Evolutionary conservation across 2,329 filamentous ascomycete genomes (phyloP).

Genomic region (Cladosporium colombiae): DNA sequence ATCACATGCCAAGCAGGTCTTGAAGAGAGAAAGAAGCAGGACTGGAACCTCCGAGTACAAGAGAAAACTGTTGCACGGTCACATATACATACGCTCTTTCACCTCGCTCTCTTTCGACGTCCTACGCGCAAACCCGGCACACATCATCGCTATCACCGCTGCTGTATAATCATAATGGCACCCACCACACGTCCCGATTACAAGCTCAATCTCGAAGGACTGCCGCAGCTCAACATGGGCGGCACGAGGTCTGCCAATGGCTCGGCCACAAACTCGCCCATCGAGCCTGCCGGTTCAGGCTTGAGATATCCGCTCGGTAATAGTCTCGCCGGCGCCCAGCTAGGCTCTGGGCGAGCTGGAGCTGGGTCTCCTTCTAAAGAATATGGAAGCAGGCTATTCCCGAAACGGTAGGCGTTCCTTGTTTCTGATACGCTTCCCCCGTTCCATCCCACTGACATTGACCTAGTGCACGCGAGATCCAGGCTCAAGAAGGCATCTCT

Average conservation of each 20-base stretch:
- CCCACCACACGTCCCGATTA: conserved; percentile 74
- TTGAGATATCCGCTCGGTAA: conserved; percentile 73
- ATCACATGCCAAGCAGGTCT: conserved; percentile 25
- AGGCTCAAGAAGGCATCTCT: conserved; percentile 87
- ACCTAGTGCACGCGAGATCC: conserved; percentile 85
- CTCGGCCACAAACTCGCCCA: conserved; percentile 76
- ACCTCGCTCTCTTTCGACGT: not conserved
- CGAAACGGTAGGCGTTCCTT: conserved; percentile 75
- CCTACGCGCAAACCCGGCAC: not conserved
- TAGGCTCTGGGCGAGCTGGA: conserved; percentile 69
- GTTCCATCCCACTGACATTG: conserved; percentile 16
- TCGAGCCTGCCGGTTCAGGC: conserved; percentile 66
- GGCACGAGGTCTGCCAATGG: conserved; percentile 77
- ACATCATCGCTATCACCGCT: conserved; percentile 11
- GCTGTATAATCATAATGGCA: conserved; percentile 71
- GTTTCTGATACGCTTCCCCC: not conserved
- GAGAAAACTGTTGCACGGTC: conserved; percentile 21
- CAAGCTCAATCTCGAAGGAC: conserved; percentile 81
- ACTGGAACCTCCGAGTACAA: conserved; percentile 16
- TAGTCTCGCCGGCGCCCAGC: conserved; percentile 55
- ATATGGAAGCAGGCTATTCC: conserved; percentile 77
- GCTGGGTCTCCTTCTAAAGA: conserved; percentile 97
- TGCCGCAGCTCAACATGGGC: conserved; percentile 65
- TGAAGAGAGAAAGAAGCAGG: conserved; percentile 22
- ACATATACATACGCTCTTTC: conserved; percentile 22